Base-by-base conservation (phyloP, 2,329 filamentous ascomycete genomes). In the Claviceps sp. region DNA sequence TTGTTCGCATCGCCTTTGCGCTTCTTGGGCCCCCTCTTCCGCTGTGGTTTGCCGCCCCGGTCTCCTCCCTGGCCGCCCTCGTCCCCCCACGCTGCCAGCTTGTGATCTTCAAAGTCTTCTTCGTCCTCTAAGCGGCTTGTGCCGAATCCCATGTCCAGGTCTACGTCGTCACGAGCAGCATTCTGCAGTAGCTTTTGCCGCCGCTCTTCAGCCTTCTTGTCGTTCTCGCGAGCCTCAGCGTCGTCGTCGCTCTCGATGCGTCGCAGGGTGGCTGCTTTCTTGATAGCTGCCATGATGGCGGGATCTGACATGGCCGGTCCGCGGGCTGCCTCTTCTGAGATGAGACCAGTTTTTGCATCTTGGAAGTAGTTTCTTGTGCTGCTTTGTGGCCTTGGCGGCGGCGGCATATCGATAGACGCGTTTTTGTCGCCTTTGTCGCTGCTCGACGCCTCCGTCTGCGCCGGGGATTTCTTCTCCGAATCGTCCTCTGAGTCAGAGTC, bases 111-210 rank as follows among this genome's bases (percentile, higher is more conserved):
- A 57, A 85, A 78, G 57, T 95, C 90, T 54, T 90, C 90, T 48
- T 90, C 89, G 61, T 96, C 93, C 51, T 87, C 89, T 61, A 88
- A 84, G 30, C 91, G 78, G 62, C 85, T 93, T 20, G 83, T 87
- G 37, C 93, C 93, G 62, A 98, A 97, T 55, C 90, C 91, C 74
- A 97, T 80, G 62, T 98, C 93, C 70, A 98, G 78, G 68, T 98
- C 91, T 53, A 91, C 83, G 47, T 89, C 81, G 64, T 97, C 91
- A 47, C 90, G 79, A 58, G 86, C 85, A 52, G 82, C 80, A 54
- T 77, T 77, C 59, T 83, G 74, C 5, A 96, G 73, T 72, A 96
- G 85, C 57, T 79, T 84, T 65, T 81, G 84, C 50, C 84, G 79
- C 7, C 85, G 82, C 48, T 82, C 82, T 56, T 84, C 78, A 55